Conservation (phyloP, 208 protist species). For the Acanthamoeba lenticulata region DNA sequence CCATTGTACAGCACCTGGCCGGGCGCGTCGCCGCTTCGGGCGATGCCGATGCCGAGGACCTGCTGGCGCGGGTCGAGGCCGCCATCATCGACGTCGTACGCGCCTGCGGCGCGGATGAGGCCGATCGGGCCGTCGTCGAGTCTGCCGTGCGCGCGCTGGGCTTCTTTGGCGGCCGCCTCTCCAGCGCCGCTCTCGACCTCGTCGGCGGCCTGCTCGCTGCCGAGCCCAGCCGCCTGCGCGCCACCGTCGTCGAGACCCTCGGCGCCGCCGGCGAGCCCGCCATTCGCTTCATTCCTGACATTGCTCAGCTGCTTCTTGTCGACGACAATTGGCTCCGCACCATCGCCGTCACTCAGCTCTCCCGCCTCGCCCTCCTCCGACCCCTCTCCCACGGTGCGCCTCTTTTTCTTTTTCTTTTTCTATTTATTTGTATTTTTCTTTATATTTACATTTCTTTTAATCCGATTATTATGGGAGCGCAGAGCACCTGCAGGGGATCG, state of each 20-base stretch:
- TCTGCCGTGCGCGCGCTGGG: neutral
- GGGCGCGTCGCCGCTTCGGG: neutral
- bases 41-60: neutral
- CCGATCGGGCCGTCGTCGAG: neutral
- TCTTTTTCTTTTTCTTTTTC: too few relatives aligned
- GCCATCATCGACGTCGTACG: neutral
- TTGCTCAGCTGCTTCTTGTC: neutral
- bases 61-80: neutral
- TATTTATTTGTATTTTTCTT: too few relatives aligned
- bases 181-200: neutral
- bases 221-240: neutral
- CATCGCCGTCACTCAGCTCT: constrained; percentile 11
- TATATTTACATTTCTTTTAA: too few relatives aligned
- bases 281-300: neutral
- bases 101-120: neutral
- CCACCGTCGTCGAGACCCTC: neutral
- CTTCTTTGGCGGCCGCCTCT: neutral
- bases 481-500: constrained; percentile 1
- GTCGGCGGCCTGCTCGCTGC: neutral
- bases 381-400: neutral
- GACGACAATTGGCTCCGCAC: constrained; percentile 11
- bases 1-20: neutral
- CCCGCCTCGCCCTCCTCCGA: neutral
- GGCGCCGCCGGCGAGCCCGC: neutral
- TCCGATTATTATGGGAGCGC: too few relatives aligned